phyloP scores from a whole-genome alignment of 352 stramenopile species.

The Pythium plurisporium region DNA sequence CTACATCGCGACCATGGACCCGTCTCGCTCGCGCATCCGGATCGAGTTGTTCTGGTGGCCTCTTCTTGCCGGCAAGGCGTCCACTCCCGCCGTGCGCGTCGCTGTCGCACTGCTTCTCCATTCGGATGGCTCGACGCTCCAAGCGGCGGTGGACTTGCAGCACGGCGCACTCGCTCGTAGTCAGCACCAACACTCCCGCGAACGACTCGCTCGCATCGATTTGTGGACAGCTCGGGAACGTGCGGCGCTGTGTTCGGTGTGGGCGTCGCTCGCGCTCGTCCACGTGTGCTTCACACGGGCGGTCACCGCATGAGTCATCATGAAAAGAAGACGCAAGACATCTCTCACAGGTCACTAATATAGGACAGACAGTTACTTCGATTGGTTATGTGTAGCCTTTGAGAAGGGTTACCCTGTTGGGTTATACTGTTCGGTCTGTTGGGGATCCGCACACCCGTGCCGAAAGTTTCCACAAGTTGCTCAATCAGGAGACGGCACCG shows the following conservation, averaged over 20 bases:
- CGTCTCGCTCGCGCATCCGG: background rate
- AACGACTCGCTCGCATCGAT: conserved; percentile 1
- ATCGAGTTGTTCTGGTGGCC: conserved; percentile 19
- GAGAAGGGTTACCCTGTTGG: too few species aligned
- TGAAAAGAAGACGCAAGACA: too few species aligned
- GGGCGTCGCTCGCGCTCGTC: too few species aligned
- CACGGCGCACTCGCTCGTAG: background rate
- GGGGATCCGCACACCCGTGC: too few species aligned
- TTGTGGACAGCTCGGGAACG: conserved; percentile 5
- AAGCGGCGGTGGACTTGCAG: conserved; percentile 2
- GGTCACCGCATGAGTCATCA: too few species aligned
- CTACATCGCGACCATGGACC: conserved; percentile 7
- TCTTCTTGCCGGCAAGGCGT: background rate
- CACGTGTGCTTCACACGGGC: too few species aligned
- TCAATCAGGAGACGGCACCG: too few species aligned
- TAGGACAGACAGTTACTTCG: too few species aligned
- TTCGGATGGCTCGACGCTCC: background rate
- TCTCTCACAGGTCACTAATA: too few species aligned
- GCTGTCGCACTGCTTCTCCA: background rate
- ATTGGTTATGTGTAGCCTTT: too few species aligned
- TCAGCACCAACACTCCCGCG: background rate
- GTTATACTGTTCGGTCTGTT: too few species aligned
- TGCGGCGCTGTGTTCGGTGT: background rate
- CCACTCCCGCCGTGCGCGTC: background rate
- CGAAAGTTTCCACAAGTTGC: too few species aligned